These are phyloP conservation scores for Anacardium occidentale DNA, from an alignment of 345 rosid species.

Conservation along the genomic window DNA sequence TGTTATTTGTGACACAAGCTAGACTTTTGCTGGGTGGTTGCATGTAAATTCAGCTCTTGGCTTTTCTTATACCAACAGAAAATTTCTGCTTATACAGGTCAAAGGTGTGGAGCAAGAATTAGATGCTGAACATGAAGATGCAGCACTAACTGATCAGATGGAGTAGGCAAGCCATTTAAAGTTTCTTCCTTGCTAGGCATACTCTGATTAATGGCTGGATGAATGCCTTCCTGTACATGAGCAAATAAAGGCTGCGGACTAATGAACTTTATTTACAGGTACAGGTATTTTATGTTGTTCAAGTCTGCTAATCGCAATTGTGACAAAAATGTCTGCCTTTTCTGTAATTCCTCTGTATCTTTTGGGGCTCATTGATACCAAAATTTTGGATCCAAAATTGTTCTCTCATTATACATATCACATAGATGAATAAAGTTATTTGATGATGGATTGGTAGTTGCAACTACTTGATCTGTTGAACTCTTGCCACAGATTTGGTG, in stretches of 20 bases:
- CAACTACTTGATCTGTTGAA: too few species aligned
- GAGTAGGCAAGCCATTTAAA: slow-evolving; percentile 33
- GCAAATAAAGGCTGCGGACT: background rate
- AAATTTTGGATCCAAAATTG: slow-evolving; percentile 10
- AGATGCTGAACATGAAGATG: slow-evolving; percentile 62
- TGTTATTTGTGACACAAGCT: background rate
- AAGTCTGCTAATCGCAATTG: slow-evolving; percentile 5
- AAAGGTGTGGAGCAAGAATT: slow-evolving; percentile 87
- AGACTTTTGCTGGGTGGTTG: background rate
- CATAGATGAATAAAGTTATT: slow-evolving; percentile 7
- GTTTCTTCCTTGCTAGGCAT: background rate
- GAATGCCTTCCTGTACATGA: slow-evolving; percentile 12
- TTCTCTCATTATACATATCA: background rate
- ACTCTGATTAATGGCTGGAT: background rate
- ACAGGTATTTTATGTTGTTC: background rate
- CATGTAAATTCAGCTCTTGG: slow-evolving; percentile 3
- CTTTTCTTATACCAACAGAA: slow-evolving; percentile 10
- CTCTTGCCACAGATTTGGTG: too few species aligned
- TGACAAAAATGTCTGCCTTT: background rate
- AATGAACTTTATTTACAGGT: background rate
- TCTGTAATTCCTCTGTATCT: background rate
- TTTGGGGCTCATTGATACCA: background rate
- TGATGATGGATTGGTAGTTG: background rate
- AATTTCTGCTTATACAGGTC: slow-evolving; percentile 48
- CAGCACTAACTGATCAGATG: slow-evolving; percentile 45